Conservation (phyloP, 495 filamentous ascomycete species). For the Tuber aestivum region DNA sequence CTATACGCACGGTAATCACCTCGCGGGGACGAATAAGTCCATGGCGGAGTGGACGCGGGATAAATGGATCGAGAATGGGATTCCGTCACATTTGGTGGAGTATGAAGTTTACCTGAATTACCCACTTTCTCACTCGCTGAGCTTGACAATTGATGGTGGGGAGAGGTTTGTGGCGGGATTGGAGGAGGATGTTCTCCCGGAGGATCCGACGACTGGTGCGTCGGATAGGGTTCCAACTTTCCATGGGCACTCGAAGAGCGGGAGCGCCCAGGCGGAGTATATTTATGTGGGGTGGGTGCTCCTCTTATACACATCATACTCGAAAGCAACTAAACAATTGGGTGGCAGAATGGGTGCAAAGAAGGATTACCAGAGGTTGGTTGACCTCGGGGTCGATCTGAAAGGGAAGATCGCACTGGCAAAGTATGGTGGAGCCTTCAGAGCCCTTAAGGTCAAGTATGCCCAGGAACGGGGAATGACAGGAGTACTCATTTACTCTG, state of each 20-base stretch:
- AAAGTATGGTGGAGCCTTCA: slow-evolving; percentile 81
- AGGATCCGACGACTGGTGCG: slow-evolving; percentile 70
- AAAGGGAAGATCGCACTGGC: slow-evolving; percentile 64
- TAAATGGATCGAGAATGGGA: slow-evolving; percentile 76
- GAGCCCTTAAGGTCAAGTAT: slow-evolving; percentile 86
- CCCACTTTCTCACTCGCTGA: slow-evolving; percentile 47
- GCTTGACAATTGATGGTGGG: slow-evolving; percentile 20
- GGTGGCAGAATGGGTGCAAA: slow-evolving; percentile 41
- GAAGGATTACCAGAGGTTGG: slow-evolving; percentile 83
- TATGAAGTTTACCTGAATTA: slow-evolving; percentile 95
- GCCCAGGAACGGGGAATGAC: slow-evolving; percentile 90
- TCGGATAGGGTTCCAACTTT: slow-evolving; percentile 80
- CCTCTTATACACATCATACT: not conserved
- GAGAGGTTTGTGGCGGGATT: slow-evolving; percentile 75
- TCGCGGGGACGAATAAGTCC: slow-evolving; percentile 80
- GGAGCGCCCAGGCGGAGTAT: slow-evolving; percentile 78
- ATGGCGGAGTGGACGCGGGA: slow-evolving; percentile 84
- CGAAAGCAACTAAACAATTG: not conserved
- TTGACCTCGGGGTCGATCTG: slow-evolving; percentile 66
- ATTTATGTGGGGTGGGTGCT: slow-evolving; percentile 30
- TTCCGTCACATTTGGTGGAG: slow-evolving; percentile 63
- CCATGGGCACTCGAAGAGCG: slow-evolving; percentile 76
- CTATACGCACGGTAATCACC: slow-evolving; percentile 81
- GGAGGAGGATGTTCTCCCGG: slow-evolving; percentile 77
- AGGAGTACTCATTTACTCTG: slow-evolving; percentile 71